Percentiles rank a stretch among this genome's conserved stretches.
phyloP scores from a whole-genome alignment of 495 filamentous ascomycete species.

The Penicillium simplicissimum region DNA sequence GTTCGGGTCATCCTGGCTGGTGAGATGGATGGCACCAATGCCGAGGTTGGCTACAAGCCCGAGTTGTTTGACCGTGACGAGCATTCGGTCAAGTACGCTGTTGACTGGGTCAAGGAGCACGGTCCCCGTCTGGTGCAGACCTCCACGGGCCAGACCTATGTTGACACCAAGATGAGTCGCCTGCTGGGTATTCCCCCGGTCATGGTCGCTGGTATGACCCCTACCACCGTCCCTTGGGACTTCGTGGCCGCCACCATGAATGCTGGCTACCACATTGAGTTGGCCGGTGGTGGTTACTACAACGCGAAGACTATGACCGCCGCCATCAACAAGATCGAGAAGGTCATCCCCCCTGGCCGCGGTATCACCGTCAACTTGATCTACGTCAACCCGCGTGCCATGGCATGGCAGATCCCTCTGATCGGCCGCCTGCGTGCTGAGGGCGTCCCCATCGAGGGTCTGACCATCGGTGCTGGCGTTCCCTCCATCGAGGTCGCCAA shows the following conservation, averaged over 20 bases:
- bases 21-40: conserved; percentile 82
- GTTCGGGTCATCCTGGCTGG: conserved; percentile 94
- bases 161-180: conserved; percentile 97
- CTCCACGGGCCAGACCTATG: conserved; percentile 80
- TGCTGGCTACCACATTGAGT: conserved; percentile 89
- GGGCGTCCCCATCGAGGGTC: conserved; percentile 89
- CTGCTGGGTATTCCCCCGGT: conserved; percentile 85
- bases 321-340: conserved; percentile 87
- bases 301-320: conserved; percentile 86
- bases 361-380: conserved; percentile 95
- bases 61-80: conserved; percentile 96
- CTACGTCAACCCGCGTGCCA: conserved; percentile 93
- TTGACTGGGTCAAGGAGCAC: conserved; percentile 98
- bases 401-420: conserved; percentile 96
- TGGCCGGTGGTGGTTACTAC: conserved; percentile 92
- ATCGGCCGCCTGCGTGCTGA: conserved; percentile 81
- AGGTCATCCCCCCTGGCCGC: conserved; percentile 81
- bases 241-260: conserved; percentile 96
- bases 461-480: conserved; percentile 57
- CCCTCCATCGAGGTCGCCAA: conserved; percentile 51
- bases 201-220: conserved; percentile 96
- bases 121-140: conserved; percentile 87
- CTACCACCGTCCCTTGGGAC: conserved; percentile 90
- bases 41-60: conserved; percentile 93
- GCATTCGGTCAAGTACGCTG: conserved; percentile 89